A percentile compares a stretch with the other conserved stretches of the same genome.
Conservation (phyloP, 75 land plant species). For the Pinus albicaulis region DNA sequence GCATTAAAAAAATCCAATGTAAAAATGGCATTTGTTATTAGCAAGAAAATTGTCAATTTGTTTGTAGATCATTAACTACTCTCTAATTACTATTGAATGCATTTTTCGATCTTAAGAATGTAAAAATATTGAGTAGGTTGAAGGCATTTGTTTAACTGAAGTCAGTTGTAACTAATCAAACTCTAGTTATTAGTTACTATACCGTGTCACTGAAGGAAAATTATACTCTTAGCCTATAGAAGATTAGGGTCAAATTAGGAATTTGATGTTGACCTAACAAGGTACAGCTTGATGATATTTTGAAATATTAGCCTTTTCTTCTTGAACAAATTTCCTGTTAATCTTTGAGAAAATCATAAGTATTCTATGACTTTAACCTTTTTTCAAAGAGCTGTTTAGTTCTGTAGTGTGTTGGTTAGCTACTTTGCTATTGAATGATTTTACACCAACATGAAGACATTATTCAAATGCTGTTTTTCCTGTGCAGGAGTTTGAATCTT, state of each 20-base stretch:
- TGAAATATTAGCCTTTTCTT: neutral
- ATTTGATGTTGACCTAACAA: neutral
- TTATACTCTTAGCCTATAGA: neutral
- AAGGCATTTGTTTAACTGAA: neutral
- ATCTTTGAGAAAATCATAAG: neutral
- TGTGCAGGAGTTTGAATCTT: constrained; percentile 91
- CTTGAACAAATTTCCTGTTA: neutral
- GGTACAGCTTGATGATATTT: neutral
- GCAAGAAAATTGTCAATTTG: neutral
- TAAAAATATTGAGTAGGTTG: neutral
- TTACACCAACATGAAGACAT: neutral
- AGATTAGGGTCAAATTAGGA: neutral
- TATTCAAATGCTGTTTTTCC: constrained; percentile 3
- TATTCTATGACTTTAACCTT: neutral
- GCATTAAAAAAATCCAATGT: neutral
- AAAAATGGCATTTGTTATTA: neutral
- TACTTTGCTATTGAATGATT: neutral
- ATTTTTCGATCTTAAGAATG: neutral
- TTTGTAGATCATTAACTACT: no score
- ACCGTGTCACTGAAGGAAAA: neutral
- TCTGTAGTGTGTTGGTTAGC: neutral
- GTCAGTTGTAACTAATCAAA: neutral
- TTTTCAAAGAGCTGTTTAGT: neutral
- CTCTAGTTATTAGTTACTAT: neutral
- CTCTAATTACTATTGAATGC: no score